Base-by-base conservation (phyloP, 441 rosid species). In the Biscutella laevigata region DNA sequence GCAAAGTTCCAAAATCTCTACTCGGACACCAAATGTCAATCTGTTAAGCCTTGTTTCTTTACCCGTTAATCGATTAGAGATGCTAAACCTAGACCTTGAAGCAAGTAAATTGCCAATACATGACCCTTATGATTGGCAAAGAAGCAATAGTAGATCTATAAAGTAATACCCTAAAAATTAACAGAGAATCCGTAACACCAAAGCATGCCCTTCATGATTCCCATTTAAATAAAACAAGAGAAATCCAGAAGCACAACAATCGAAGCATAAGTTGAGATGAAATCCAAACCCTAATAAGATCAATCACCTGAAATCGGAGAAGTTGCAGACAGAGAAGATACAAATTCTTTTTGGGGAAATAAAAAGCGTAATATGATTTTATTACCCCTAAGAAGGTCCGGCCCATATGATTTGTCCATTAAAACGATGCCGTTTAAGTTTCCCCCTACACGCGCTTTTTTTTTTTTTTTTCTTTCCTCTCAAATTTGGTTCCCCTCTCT, bases 251-350 rank as follows among this genome's bases (percentile, higher is more conserved):
- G 19, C 26, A 19, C 9, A 19, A 48, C 3, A 26, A 14, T 13
- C 9, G 46, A 49, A 39, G 44, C 36, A 41, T 48, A 32, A 39
- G 25, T 35, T 20, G 28, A 45, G 37, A 10, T 9, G 19, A 24
- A 58, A 19, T 20, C 39, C 45, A 58, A 59, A 59, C 65, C 64
- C 53, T 64, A 64, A 64, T 35, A 14, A 13, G 57, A 51, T 41
- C 40, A 52, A 30, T 53, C 57, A 66, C 71, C 71, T 66, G 66
- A 51, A 53, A 59, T 66, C 66, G 66, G 39, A 45, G 12, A 51
- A 52, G 9, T 5, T 39, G n/a, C n/a, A n/a, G n/a, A n/a, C n/a
- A n/a, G n/a, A n/a, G n/a, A n/a, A n/a, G n/a, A n/a, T n/a, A n/a
- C n/a, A n/a, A n/a, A n/a, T n/a, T n/a, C n/a, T n/a, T n/a, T n/a